These are phyloP conservation scores for Golubevia sp. DNA, from an alignment of 1,284 basidiomycete genomes.

Conservation along the genomic window DNA sequence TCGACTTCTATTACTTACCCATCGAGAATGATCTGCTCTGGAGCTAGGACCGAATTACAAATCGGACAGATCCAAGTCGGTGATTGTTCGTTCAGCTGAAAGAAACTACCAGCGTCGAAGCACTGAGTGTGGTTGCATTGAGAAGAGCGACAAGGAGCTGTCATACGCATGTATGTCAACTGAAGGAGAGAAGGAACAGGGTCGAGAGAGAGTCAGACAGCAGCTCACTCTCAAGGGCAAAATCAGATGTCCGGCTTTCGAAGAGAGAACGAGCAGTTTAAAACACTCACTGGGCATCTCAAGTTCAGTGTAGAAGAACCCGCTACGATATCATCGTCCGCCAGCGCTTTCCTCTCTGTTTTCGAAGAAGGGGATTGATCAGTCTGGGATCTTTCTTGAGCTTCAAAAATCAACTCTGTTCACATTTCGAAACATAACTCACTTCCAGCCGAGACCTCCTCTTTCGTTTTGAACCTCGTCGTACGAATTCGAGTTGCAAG, in stretches of 20 bases:
- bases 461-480: slow-evolving; percentile 31
- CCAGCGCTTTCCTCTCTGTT: slow-evolving; percentile 30
- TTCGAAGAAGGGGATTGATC: not conserved
- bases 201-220: not conserved
- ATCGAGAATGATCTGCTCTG: slow-evolving; percentile 85
- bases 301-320: slow-evolving; percentile 49
- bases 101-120: slow-evolving; percentile 94
- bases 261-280: no score
- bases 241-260: no score
- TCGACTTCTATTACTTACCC: slow-evolving; percentile 68
- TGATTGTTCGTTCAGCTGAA: slow-evolving; percentile 91
- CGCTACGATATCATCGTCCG: slow-evolving; percentile 53
- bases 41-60: slow-evolving; percentile 78
- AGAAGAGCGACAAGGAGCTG: slow-evolving; percentile 80
- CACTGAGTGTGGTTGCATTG: slow-evolving; percentile 90
- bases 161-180: slow-evolving; percentile 86
- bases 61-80: slow-evolving; percentile 97
- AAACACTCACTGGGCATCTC: slow-evolving; percentile 39
- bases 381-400: not conserved
- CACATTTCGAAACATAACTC: not conserved
- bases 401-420: not conserved
- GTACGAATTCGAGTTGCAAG: slow-evolving; percentile 35
- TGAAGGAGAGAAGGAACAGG: slow-evolving; percentile 52
- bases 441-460: slow-evolving; percentile 34
- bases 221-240: no score